These are phyloP conservation scores for Monosporascus sp. DNA, from an alignment of 2,329 filamentous ascomycete genomes.

Conservation along the genomic window DNA sequence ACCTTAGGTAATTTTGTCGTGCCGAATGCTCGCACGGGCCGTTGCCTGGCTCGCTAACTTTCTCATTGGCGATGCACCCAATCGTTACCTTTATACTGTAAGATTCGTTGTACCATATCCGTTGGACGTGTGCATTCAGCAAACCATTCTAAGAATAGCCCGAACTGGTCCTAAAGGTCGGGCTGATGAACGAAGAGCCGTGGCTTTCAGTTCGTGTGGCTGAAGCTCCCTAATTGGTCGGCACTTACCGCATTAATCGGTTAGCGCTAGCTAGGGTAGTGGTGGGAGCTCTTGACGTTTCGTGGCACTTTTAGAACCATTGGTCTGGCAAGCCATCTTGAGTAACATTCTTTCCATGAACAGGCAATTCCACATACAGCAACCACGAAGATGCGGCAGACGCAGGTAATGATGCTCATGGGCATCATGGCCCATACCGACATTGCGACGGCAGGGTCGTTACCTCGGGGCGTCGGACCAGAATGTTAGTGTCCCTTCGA, in stretches of 20 bases:
- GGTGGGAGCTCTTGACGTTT: background rate
- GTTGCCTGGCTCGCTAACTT: too few relatives aligned
- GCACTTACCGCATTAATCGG: background rate
- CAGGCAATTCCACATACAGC: background rate
- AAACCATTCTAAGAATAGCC: too few relatives aligned
- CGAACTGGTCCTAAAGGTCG: background rate
- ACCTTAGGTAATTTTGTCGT: too few relatives aligned
- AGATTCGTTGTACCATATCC: too few relatives aligned
- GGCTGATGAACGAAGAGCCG: background rate
- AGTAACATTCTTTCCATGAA: conserved; percentile 5
- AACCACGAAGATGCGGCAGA: conserved; percentile 41
- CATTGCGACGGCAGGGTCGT: conserved; percentile 56
- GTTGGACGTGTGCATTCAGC: too few relatives aligned
- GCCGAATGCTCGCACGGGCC: too few relatives aligned
- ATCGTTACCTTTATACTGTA: too few relatives aligned
- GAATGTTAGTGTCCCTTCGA: conserved; percentile 64
- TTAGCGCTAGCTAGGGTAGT: background rate
- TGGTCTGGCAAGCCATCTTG: background rate
- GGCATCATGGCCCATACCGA: conserved; percentile 43
- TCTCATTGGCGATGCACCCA: too few relatives aligned
- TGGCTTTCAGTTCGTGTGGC: conserved; percentile 3
- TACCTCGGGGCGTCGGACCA: conserved; percentile 81
- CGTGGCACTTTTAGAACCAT: background rate
- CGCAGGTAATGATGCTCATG: conserved; percentile 44
- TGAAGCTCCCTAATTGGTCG: conserved; percentile 1